Conservation (phyloP, 345 rosid species). For the Aethionema arabicum region DNA sequence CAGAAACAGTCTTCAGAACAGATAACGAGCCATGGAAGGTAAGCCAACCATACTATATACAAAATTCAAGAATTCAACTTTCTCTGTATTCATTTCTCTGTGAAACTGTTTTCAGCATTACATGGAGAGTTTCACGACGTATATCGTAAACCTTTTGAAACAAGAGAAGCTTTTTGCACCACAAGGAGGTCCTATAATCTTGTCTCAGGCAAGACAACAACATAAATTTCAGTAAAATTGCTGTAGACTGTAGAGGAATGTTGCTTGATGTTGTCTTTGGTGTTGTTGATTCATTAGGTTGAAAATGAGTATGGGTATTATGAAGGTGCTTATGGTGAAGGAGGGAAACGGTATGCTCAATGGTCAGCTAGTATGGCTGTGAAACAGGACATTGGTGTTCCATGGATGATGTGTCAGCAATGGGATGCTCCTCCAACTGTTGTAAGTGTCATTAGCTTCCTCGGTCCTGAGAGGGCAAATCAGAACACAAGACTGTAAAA, state of each 20-base stretch:
- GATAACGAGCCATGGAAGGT: slow-evolving; percentile 88
- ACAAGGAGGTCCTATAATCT: slow-evolving; percentile 95
- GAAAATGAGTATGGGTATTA: slow-evolving; percentile 85
- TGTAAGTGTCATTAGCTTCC: slow-evolving; percentile 42
- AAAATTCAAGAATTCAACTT: neutral
- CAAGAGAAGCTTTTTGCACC: slow-evolving; percentile 87
- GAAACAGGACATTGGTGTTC: slow-evolving; percentile 78
- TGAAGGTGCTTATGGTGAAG: slow-evolving; percentile 65
- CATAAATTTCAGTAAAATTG: neutral
- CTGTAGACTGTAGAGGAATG: neutral
- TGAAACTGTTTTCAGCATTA: slow-evolving; percentile 47
- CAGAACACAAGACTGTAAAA: neutral
- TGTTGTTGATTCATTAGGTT: slow-evolving; percentile 47
- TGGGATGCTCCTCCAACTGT: slow-evolving; percentile 72
- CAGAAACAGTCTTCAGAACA: slow-evolving; percentile 80
- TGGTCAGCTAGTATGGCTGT: slow-evolving; percentile 97
- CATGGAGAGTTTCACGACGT: slow-evolving; percentile 78
- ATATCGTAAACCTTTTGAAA: slow-evolving; percentile 77
- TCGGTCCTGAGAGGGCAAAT: neutral
- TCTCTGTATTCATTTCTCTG: slow-evolving; percentile 23
- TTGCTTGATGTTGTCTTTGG: slow-evolving; percentile 3
- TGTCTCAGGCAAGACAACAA: slow-evolving; percentile 68
- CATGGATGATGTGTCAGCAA: slow-evolving; percentile 97
- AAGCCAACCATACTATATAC: neutral
- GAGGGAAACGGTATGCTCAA: slow-evolving; percentile 65